Base-by-base conservation (phyloP, 2,329 filamentous ascomycete species). In the Xylariaceae sp. region DNA sequence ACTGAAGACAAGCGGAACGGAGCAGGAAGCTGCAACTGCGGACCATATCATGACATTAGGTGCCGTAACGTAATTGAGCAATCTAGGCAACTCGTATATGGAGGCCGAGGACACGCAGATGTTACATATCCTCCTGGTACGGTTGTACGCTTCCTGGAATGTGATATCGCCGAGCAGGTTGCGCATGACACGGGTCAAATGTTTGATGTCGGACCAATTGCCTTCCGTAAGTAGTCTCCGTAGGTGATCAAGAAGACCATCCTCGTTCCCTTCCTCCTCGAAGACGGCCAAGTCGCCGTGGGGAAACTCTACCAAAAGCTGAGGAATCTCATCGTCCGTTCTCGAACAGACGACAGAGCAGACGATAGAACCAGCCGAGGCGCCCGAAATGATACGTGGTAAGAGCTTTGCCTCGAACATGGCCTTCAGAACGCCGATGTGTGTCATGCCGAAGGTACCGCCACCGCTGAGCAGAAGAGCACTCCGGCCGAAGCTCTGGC, bases 31-130 rank as follows among this genome's bases (percentile, higher is more conserved):
- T n/a, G 91, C 91, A 67, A 97, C 93, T 32, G 93, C 93, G 16
- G 93, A 96, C 91, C 93, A 96, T 52, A 98, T 93, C 76, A 97
- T 84, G 50, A 98, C 93, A 69, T 97, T 95, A 0, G 93, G 93
- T 0, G 93, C 89, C 0, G 93, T 97, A 56, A 96, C 84, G 68
- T 96, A 97, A 72, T 98, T 98, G 64, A 98, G 81, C 0, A 98
- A 78, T 40, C 90, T 81, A 0, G 93, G 93, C 16, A 96, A 79
- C 70, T 97, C 93, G 71, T 96, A 95, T 52, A 93, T 83, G 16
- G 90, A 91, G 1, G 91, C 89, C 2, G 90, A 91, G 0, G 93
- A 96, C 6, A 98, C 93, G 56, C 90, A 93, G 40, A 98, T 96
- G 71, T 97, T 98, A 68, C 96, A 84, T 59, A 97, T 93, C 56